These are phyloP conservation scores for Xylaria polymorpha DNA, from an alignment of 2,329 filamentous ascomycete species.

Conservation along the genomic window DNA sequence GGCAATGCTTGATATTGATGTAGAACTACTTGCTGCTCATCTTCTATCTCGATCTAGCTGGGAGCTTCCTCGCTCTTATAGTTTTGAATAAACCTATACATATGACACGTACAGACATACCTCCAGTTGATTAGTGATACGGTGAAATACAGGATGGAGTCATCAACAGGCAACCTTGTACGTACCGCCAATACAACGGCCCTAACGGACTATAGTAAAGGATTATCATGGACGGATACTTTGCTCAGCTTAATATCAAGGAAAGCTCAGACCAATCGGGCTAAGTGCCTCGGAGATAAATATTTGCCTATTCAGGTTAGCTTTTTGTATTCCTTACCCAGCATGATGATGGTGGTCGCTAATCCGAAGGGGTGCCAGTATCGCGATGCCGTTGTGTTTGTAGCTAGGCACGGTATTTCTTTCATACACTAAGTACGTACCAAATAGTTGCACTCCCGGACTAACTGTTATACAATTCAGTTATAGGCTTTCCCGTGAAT, in stretches of 20 bases:
- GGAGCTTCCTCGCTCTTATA: slow-evolving; percentile 27
- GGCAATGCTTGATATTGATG: background rate
- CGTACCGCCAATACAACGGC: background rate
- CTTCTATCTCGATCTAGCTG: background rate
- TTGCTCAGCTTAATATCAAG: background rate
- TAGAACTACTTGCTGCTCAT: background rate
- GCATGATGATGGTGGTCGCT: background rate
- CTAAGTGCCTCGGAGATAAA: background rate
- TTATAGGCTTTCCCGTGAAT: too few relatives aligned
- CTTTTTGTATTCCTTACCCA: background rate
- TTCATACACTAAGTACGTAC: too few relatives aligned
- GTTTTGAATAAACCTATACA: background rate
- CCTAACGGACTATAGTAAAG: background rate
- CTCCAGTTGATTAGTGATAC: background rate
- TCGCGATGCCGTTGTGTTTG: background rate
- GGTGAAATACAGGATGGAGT: background rate
- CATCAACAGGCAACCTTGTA: background rate
- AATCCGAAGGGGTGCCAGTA: background rate
- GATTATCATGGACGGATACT: background rate
- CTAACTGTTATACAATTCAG: too few relatives aligned
- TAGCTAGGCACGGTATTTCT: background rate
- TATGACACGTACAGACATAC: background rate
- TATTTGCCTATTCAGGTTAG: background rate
- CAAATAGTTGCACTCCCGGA: too few relatives aligned
- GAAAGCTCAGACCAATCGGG: slow-evolving; percentile 2